Base-by-base conservation (phyloP, 352 stramenopile genomes). In the Phytophthora uliginosa region DNA sequence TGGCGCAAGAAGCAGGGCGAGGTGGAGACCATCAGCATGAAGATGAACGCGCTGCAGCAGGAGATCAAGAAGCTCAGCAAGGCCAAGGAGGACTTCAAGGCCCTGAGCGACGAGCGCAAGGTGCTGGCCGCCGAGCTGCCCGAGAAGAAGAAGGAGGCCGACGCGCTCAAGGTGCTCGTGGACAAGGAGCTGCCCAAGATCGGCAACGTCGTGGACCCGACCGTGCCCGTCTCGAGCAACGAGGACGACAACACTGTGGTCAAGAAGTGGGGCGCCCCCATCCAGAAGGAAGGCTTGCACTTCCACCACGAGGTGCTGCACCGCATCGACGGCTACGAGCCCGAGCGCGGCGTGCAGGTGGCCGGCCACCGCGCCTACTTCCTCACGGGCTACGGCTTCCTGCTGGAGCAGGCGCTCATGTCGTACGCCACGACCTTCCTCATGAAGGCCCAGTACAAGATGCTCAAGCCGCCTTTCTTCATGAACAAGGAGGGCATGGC, bases 401-500 rank as follows among this genome's bases (percentile, higher is more conserved):
- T 99, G 58, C 88, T 99, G 45, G 99, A 99, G 83, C 98, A 99
- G 84, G 98, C 98, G 47, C 88, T 99, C 40, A 99, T 99, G 85
- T 98, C 98, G 74, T 99, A 99, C 86, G 93, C 95, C 36, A 98
- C 99, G 83, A 78, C 98, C 59, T 99, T 99, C 82, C 87, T 99
- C 59, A 89, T 95, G 69, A 92, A 93, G 71, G 86, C 91, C 28
- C 90, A 97, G 59, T 99, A 99, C 86, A 98, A 98, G 72, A 95
- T 99, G 66, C 78, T 99, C 31, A 99, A 99, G 90, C 98, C 98
- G 28, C 98, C 98, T 53, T 99, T 98, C 85, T 99, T 99, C 73
- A 99, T 99, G 98, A 99, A 99, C 82, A 99, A 99, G 92, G 97
- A 99, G 20, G 79, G 95, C 33, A 99, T 99, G 98, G 91, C 95